phyloP scores from a whole-genome alignment of 169 alveolate species.

The Plasmodium gaboni region DNA sequence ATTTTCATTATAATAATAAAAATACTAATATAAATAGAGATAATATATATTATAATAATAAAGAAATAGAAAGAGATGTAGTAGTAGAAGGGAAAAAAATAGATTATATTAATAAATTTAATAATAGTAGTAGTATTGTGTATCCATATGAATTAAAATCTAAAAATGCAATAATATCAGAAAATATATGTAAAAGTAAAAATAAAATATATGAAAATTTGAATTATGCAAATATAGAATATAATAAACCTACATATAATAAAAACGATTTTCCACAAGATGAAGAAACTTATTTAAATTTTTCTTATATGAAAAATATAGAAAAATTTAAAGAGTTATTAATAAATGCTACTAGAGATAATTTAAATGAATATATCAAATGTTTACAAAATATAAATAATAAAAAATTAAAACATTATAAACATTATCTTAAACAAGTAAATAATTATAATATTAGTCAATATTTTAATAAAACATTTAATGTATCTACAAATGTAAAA shows the following conservation, averaged over 20 bases:
- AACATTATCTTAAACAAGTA: conserved; percentile 47
- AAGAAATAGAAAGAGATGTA: neutral
- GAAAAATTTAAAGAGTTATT: conserved; percentile 59
- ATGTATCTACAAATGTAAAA: conserved; percentile 40
- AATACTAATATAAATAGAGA: conserved; percentile 17
- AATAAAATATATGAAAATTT: conserved; percentile 11
- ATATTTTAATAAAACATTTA: conserved; percentile 39
- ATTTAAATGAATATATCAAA: conserved; percentile 64
- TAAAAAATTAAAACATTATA: conserved; percentile 38
- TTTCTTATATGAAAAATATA: conserved; percentile 32
- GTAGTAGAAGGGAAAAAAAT: conserved; percentile 4
- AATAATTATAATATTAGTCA: conserved; percentile 58
- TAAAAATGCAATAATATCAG: conserved; percentile 14
- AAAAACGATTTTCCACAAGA: conserved; percentile 12
- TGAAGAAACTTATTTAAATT: conserved; percentile 11
- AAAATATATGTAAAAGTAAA: conserved; percentile 26
- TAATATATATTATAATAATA: neutral
- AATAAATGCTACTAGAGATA: conserved; percentile 41
- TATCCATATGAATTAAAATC: conserved; percentile 18
- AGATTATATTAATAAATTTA: conserved; percentile 16
- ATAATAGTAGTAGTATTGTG: conserved; percentile 15
- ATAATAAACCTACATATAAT: conserved; percentile 19
- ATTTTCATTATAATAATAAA: conserved; percentile 10
- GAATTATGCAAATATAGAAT: conserved; percentile 23
- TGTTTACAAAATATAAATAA: conserved; percentile 60